Conservation (phyloP, 2,329 filamentous ascomycete genomes). For the Cladosporium austrohemisphaericum region DNA sequence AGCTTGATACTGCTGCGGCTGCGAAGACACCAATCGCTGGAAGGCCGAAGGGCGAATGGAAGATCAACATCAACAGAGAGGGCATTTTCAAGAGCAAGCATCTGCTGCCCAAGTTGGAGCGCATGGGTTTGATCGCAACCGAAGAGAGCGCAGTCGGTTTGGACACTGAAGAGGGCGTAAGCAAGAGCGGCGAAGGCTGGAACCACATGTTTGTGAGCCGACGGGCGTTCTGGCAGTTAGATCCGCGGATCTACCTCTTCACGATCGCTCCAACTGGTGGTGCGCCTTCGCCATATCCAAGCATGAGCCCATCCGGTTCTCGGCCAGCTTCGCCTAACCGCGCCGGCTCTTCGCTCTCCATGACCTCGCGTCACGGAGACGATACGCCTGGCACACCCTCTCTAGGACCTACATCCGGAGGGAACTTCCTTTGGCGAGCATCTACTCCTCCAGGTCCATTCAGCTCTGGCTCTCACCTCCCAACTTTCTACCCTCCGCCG, state of each 20-base stretch:
- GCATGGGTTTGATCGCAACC: slow-evolving; percentile 80
- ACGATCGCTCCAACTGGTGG: slow-evolving; percentile 60
- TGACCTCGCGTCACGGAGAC: slow-evolving; percentile 5
- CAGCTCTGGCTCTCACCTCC: slow-evolving; percentile 76
- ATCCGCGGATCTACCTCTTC: slow-evolving; percentile 82
- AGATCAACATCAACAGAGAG: slow-evolving; percentile 76
- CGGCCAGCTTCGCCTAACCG: slow-evolving; percentile 48
- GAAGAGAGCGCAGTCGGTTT: slow-evolving; percentile 70
- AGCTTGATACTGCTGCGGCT: slow-evolving; percentile 60
- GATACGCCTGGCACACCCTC: slow-evolving; percentile 11
- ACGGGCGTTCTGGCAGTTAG: slow-evolving; percentile 86
- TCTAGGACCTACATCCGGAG: slow-evolving; percentile 1
- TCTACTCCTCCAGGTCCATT: slow-evolving; percentile 60
- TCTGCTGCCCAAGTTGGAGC: slow-evolving; percentile 82
- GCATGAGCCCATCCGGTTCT: slow-evolving; percentile 49
- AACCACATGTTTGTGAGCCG: slow-evolving; percentile 76
- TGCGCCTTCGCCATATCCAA: slow-evolving; percentile 43
- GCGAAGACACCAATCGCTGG: slow-evolving; percentile 62
- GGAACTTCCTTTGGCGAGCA: slow-evolving; percentile 27
- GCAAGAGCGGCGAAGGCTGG: slow-evolving; percentile 60
- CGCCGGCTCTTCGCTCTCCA: slow-evolving; percentile 18
- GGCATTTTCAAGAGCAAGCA: slow-evolving; percentile 84
- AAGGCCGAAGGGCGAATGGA: slow-evolving; percentile 80
- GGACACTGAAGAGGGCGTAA: slow-evolving; percentile 50
- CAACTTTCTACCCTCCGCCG: slow-evolving; percentile 83